Conservation (phyloP, 139 green algal species). For the Coelastrella sp. region DNA sequence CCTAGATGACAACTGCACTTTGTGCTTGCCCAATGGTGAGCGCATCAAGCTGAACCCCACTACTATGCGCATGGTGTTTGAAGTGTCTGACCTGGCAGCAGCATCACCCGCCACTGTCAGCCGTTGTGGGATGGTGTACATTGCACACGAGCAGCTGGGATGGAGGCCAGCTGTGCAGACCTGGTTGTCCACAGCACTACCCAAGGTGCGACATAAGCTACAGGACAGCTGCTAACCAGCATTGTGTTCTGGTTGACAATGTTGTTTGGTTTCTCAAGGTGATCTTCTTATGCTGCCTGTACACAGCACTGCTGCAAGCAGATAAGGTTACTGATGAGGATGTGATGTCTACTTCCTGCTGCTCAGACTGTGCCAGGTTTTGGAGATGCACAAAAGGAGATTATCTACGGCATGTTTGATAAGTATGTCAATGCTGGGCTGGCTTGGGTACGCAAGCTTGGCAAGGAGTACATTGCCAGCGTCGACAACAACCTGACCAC, state of each 20-base stretch:
- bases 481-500: conserved; percentile 86
- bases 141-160: conserved; percentile 87
- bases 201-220: no score
- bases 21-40: conserved; percentile 88
- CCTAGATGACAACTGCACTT: conserved; percentile 83
- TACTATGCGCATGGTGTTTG: conserved; percentile 75
- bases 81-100: conserved; percentile 83
- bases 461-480: conserved; percentile 74
- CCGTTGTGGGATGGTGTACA: conserved; percentile 91
- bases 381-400: conserved; percentile 15
- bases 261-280: no score
- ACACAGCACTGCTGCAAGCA: no score
- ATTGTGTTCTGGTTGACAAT: no score
- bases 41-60: conserved; percentile 65
- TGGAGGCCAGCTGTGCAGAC: conserved; percentile 86
- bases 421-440: conserved; percentile 71
- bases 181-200: conserved; percentile 69
- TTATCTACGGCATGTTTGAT: conserved; percentile 74
- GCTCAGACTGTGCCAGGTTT: conserved; percentile 27
- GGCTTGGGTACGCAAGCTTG: conserved; percentile 65
- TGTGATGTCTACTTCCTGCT: neutral
- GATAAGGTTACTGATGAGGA: neutral
- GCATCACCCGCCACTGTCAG: conserved; percentile 94
- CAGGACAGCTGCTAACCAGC: neutral
- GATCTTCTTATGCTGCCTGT: no score